Conservation (phyloP, 768 basidiomycete genomes). For the Tricholoma sp. region DNA sequence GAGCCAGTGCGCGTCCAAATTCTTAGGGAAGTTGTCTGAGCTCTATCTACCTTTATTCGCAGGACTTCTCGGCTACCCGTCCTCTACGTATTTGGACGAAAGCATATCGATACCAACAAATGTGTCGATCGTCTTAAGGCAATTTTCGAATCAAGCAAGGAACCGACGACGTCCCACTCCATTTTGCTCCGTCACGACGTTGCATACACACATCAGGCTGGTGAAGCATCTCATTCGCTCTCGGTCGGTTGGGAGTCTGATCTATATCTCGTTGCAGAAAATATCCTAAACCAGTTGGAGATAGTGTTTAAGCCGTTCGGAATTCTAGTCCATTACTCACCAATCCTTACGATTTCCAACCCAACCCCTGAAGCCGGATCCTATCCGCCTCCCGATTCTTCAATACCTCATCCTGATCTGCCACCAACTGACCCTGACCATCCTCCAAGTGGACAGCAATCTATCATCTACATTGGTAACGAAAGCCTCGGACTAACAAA, state of each 20-base stretch:
- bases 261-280: constrained; percentile 23
- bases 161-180: constrained; percentile 16
- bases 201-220: constrained; percentile 61
- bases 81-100: constrained; percentile 85
- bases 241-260: constrained; percentile 2
- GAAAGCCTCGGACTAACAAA: constrained; percentile 82
- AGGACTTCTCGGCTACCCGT: constrained; percentile 88
- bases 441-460: constrained; percentile 13
- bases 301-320: constrained; percentile 19
- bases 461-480: constrained; percentile 60
- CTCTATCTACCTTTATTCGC: neutral
- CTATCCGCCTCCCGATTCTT: neutral
- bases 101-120: constrained; percentile 49
- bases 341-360: constrained; percentile 22
- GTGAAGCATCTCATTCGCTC: constrained; percentile 29
- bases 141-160: constrained; percentile 21
- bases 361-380: constrained; percentile 2
- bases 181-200: constrained; percentile 74
- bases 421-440: constrained; percentile 6
- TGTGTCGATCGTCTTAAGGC: constrained; percentile 41
- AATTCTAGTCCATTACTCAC: constrained; percentile 31
- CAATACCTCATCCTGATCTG: neutral
- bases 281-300: constrained; percentile 25
- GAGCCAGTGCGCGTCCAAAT: constrained; percentile 60
- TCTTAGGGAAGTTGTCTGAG: neutral